phyloP scores from a whole-genome alignment of 345 rosid species.

The Syzygium jambos region DNA sequence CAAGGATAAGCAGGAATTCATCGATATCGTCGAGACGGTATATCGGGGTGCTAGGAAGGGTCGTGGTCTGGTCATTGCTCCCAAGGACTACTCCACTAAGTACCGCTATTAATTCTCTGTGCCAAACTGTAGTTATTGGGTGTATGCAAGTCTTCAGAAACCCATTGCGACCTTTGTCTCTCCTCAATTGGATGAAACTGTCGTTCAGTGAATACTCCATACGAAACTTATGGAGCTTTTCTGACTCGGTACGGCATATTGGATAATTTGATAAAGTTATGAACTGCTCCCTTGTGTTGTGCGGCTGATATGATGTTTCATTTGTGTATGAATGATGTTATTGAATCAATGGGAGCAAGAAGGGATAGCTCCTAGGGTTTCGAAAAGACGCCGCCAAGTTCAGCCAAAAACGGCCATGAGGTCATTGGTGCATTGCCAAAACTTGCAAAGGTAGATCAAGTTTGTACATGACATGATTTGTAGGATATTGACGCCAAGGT shows the following conservation, averaged over 20 bases:
- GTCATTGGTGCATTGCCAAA: neutral
- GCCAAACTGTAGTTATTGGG: neutral
- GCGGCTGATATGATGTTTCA: neutral
- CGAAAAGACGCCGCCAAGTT: neutral
- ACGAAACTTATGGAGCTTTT: neutral
- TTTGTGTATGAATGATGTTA: neutral
- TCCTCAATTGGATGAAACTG: neutral
- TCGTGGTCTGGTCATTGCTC: constrained; percentile 96
- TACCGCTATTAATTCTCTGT: constrained; percentile 56
- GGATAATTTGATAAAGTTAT: neutral
- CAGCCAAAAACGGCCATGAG: neutral
- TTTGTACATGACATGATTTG: neutral
- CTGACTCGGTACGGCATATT: neutral
- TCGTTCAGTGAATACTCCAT: neutral
- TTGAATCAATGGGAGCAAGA: neutral
- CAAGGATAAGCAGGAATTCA: constrained; percentile 96
- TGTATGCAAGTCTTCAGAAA: neutral
- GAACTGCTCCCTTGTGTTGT: neutral
- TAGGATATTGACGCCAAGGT: neutral
- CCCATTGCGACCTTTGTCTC: neutral
- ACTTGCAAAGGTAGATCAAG: neutral
- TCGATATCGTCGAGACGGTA: constrained; percentile 79
- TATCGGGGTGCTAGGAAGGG: constrained; percentile 91
- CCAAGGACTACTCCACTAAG: constrained; percentile 93
- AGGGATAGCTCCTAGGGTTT: neutral